phyloP scores from a whole-genome alignment of 1,284 basidiomycete species.

The Rugosomyces carneus region DNA sequence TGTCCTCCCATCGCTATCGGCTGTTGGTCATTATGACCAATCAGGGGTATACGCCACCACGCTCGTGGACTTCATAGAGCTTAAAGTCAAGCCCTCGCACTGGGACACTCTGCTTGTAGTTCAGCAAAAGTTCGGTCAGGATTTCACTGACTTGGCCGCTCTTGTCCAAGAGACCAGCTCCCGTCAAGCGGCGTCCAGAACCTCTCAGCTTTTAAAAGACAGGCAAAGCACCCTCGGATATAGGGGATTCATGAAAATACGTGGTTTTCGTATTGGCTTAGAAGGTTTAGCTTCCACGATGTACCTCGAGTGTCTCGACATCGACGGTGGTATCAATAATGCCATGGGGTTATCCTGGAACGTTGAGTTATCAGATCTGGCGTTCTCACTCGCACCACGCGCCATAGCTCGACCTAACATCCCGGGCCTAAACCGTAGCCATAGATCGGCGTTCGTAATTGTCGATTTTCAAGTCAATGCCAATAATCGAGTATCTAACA shows the following conservation, averaged over 20 bases:
- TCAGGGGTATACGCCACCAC: constrained; percentile 46
- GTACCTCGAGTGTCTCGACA: constrained; percentile 68
- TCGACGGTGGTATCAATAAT: constrained; percentile 56
- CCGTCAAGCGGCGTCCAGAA: constrained; percentile 24
- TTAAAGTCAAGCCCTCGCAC: constrained; percentile 72
- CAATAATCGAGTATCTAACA: constrained; percentile 24
- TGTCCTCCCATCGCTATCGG: constrained; percentile 55
- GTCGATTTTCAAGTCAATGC: constrained; percentile 59
- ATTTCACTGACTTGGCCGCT: constrained; percentile 74
- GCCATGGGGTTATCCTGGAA: constrained; percentile 47
- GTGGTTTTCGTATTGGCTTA: constrained; percentile 72
- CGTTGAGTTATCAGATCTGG: constrained; percentile 60
- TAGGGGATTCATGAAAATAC: constrained; percentile 56
- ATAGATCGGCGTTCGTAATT: constrained; percentile 77
- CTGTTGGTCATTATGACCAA: constrained; percentile 52
- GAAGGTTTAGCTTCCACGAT: constrained; percentile 66
- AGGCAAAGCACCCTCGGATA: constrained; percentile 27
- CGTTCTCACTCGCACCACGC: constrained; percentile 67
- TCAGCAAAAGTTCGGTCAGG: constrained; percentile 80
- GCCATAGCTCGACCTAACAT: constrained; percentile 28
- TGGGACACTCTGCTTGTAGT: constrained; percentile 77
- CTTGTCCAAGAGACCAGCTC: constrained; percentile 55
- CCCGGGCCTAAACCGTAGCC: constrained; percentile 46
- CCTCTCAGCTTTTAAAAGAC: constrained; percentile 13
- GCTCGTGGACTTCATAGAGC: constrained; percentile 59